phyloP scores from a whole-genome alignment of 2,329 filamentous ascomycete species.

The Gnomoniopsis sp. region DNA sequence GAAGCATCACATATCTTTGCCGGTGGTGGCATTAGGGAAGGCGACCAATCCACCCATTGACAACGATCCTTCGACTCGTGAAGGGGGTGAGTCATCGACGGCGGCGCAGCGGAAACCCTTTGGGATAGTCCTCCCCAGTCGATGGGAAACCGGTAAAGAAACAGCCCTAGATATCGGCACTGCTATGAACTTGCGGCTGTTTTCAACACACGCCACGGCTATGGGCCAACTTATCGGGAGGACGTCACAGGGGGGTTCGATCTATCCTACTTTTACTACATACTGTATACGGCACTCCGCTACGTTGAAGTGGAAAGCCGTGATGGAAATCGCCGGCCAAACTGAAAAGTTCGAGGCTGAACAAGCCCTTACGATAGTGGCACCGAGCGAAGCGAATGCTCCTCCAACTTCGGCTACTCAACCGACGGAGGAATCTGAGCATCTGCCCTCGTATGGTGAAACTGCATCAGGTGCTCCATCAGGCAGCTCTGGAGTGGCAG shows the following conservation, averaged over 20 bases:
- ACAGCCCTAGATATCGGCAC: slow-evolving; percentile 4
- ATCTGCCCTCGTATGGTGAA: too few species aligned
- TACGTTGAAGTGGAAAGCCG: slow-evolving; percentile 22
- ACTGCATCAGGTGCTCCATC: too few species aligned
- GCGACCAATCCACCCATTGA: background rate
- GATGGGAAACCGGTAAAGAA: background rate
- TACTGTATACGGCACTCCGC: slow-evolving; percentile 26
- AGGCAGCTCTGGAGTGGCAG: too few species aligned
- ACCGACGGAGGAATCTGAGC: too few species aligned
- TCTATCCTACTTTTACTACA: slow-evolving; percentile 22
- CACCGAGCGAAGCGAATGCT: background rate
- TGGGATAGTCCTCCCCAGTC: background rate
- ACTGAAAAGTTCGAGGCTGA: background rate
- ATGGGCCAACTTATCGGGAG: background rate
- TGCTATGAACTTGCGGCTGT: background rate
- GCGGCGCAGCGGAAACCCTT: background rate
- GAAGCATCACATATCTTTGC: background rate
- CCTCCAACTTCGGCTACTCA: too few species aligned
- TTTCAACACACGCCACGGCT: background rate
- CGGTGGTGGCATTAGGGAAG: background rate
- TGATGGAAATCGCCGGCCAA: background rate
- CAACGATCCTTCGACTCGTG: background rate
- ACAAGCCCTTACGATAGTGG: background rate
- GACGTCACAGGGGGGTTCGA: background rate
- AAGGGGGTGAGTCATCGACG: background rate